Percentiles rank a stretch among this genome's conserved stretches.
Evolutionary conservation across 106 monocot genomes (phyloP).

Genomic region (Allium fistulosum): DNA sequence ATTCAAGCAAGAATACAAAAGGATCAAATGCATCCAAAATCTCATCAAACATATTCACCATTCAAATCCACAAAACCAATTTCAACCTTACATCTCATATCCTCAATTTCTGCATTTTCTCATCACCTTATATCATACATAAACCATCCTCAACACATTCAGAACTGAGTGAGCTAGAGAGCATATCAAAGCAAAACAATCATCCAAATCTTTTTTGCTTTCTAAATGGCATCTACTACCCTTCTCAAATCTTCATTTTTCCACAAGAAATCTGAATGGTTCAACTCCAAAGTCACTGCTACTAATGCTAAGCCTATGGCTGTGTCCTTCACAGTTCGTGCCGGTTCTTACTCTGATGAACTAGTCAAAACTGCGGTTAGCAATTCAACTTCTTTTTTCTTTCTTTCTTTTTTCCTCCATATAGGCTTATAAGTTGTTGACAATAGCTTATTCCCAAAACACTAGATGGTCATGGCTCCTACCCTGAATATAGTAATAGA

Average conservation of each 20-base stretch:
- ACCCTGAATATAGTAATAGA: not conserved
- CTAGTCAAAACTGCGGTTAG: constrained; percentile 91
- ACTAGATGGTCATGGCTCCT: not conserved
- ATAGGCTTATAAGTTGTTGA: not conserved
- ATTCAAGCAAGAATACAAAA: constrained; percentile 7
- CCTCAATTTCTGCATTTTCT: constrained; percentile 18
- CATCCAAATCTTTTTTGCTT: not conserved
- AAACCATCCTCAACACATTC: not conserved
- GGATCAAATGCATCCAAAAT: not conserved
- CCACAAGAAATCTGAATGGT: constrained; percentile 67
- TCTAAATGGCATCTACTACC: constrained; percentile 77
- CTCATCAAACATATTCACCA: constrained; percentile 36
- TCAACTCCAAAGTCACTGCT: constrained; percentile 14
- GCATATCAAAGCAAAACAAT: not conserved
- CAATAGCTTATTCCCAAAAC: not conserved
- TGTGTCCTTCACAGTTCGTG: constrained; percentile 50
- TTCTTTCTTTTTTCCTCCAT: not conserved
- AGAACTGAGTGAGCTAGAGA: not conserved
- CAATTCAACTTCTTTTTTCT: not conserved
- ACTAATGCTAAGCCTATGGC: constrained; percentile 22
- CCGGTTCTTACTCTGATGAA: constrained; percentile 74
- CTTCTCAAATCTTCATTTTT: constrained; percentile 95
- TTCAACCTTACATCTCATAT: constrained; percentile 75
- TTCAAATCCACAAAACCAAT: constrained; percentile 33
- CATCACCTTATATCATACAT: constrained; percentile 20